These are phyloP conservation scores for Papilionanthe hybrid DNA, from an alignment of 116 monocot genomes.

Conservation along the genomic window DNA sequence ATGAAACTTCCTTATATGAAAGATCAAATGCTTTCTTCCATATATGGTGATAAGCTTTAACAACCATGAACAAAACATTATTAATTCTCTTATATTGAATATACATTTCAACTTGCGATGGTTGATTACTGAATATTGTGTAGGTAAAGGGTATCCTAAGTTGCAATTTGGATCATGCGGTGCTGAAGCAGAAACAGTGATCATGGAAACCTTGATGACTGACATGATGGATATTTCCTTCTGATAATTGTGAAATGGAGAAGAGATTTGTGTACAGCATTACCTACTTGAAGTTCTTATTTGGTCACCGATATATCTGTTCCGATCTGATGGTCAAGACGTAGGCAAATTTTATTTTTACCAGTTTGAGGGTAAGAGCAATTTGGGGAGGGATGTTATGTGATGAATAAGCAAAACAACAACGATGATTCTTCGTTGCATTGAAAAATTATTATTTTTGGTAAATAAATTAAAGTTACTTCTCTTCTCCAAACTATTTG, in stretches of 20 bases:
- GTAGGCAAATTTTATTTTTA: not conserved
- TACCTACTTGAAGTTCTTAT: not conserved
- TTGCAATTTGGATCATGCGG: constrained; percentile 22
- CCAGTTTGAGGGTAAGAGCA: constrained; percentile 2
- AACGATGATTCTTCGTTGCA: not conserved
- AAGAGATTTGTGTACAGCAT: constrained; percentile 13
- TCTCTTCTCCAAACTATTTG: constrained; percentile 3
- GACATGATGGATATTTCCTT: constrained; percentile 57
- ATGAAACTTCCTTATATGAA: constrained; percentile 25
- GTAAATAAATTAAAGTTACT: constrained; percentile 3
- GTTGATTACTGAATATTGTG: not conserved
- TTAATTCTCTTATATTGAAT: not conserved
- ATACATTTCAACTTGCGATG: not conserved
- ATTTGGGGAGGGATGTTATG: constrained; percentile 2
- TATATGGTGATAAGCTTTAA: constrained; percentile 13
- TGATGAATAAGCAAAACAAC: constrained; percentile 1
- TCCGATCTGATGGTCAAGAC: not conserved
- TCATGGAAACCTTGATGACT: constrained; percentile 45
- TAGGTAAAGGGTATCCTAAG: constrained; percentile 21
- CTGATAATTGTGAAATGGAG: constrained; percentile 10
- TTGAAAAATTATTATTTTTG: constrained; percentile 2
- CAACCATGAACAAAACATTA: not conserved
- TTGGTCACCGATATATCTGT: not conserved
- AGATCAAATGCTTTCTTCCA: constrained; percentile 16
- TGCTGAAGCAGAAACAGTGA: constrained; percentile 34